Conservation (phyloP, 1,284 basidiomycete species). For the Fomitopsis betulina region DNA sequence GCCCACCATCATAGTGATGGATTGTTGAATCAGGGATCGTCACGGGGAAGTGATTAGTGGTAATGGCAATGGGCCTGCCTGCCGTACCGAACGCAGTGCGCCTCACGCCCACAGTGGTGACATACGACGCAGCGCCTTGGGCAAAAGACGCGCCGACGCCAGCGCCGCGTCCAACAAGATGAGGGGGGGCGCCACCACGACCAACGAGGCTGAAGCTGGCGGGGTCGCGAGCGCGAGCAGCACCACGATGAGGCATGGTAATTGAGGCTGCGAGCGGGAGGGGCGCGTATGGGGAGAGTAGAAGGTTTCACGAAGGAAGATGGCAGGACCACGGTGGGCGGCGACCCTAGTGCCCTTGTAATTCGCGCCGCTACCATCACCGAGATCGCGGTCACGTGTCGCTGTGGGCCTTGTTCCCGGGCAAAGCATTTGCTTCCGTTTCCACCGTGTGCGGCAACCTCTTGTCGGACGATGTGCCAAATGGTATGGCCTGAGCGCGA, state of each 20-base stretch:
- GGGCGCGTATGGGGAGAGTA: not conserved
- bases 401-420: not conserved
- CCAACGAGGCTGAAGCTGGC: constrained; percentile 13
- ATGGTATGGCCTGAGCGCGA: no score
- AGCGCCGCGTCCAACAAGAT: constrained; percentile 25
- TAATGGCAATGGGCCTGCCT: constrained; percentile 48
- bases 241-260: constrained; percentile 36
- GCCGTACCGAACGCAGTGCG: constrained; percentile 56
- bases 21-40: constrained; percentile 58
- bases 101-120: constrained; percentile 57
- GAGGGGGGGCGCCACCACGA: constrained; percentile 11
- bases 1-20: constrained; percentile 71
- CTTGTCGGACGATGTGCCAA: no score
- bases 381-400: not conserved
- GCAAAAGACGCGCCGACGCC: constrained; percentile 28
- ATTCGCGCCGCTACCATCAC: not conserved
- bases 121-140: constrained; percentile 33
- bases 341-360: constrained; percentile 1
- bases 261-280: not conserved
- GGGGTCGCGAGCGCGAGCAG: constrained; percentile 24
- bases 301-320: not conserved
- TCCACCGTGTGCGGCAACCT: no score
- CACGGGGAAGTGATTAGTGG: constrained; percentile 61
- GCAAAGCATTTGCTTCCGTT: no score
- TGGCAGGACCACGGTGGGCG: not conserved